Percentiles rank a stretch among this genome's conserved stretches.
These are phyloP conservation scores for Maudiozyma barnettii DNA, from an alignment of 805 yeast species.

Conservation along the genomic window DNA sequence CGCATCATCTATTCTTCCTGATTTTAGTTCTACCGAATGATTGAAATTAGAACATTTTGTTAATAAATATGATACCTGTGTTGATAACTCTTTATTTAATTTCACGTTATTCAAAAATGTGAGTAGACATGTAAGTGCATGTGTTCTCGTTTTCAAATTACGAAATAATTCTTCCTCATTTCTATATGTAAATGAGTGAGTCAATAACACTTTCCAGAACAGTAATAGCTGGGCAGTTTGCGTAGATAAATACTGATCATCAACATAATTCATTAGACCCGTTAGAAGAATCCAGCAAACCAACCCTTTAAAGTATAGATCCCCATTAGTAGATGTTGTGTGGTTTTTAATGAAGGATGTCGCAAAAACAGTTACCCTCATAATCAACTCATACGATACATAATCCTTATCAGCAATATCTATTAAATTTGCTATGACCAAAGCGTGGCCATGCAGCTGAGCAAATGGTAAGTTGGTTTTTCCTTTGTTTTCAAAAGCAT, in stretches of 20 bases:
- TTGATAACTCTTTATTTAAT: constrained; percentile 35
- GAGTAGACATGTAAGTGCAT: constrained; percentile 48
- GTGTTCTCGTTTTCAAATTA: constrained; percentile 44
- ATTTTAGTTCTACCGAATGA: constrained; percentile 22
- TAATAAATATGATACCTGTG: constrained; percentile 40
- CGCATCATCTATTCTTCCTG: constrained; percentile 22
- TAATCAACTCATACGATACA: constrained; percentile 37
- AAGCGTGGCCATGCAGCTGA: constrained; percentile 33
- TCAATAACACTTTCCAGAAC: constrained; percentile 54
- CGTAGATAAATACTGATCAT: constrained; percentile 42
- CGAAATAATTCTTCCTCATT: constrained; percentile 30
- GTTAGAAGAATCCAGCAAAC: constrained; percentile 54
- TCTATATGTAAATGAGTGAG: constrained; percentile 38
- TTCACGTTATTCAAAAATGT: constrained; percentile 38
- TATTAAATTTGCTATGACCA: constrained; percentile 31
- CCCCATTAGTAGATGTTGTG: constrained; percentile 23
- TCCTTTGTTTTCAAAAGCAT: constrained; percentile 22
- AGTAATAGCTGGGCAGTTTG: constrained; percentile 50
- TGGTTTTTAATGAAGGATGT: constrained; percentile 35
- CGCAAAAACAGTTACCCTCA: constrained; percentile 37
- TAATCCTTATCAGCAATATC: constrained; percentile 32
- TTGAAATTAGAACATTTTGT: constrained; percentile 33
- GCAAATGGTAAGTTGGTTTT: constrained; percentile 22
- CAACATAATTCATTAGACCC: constrained; percentile 53
- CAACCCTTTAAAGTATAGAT: constrained; percentile 31